Evolutionary conservation across 441 rosid species (phyloP), one percentile per base, ranked within the genome.

Genomic region (Rhodomyrtus psidioides): DNA sequence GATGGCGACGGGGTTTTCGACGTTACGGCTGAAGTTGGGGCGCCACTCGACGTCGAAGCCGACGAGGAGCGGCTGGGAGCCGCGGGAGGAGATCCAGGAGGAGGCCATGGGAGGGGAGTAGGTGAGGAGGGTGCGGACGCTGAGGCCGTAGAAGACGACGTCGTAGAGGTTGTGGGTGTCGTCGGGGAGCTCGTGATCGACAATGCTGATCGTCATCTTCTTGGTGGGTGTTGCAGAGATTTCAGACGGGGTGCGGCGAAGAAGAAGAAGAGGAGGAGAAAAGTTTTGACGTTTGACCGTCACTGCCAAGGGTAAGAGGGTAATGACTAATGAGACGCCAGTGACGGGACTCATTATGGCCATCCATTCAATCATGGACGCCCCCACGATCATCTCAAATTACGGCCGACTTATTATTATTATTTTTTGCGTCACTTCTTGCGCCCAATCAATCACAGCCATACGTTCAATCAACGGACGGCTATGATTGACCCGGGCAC

Each of bases 1-100:
- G 84, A 82, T 53, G 56, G 94, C 94, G 3, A 90, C 54, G 4
- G 89, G 93, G 84, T 90, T 85, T 27, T 86, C 87, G 27, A 21
- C 7, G n/a, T 55, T 9, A 26, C 89, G 86, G 83, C 16, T 42
- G 90, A 46, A 81, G 89, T 83, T 90, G 44, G 95, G 94, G 6
- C 92, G 93, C 96, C 96, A 94, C 87, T 93, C 92, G 75, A 92
- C 90, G 87, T 93, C 94, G 55, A 94, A 90, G 44, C 96, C 95
- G 24, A 94, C 94, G 19, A 92, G 51, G 59, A 88, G 57, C 21
- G 89, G 88, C 1, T 21, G 79, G 15, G 86, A 21, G 79, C 79
- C 79, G 82, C 23, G 86, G 79, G 90, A 89, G 84, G 49, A 7
- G 87, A 94, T 76, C 96, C 96, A 93, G 27, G 55, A 82, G 49